These are phyloP conservation scores for Schizosaccharomyces osmophilus DNA, from an alignment of 805 yeast species.

Conservation along the genomic window DNA sequence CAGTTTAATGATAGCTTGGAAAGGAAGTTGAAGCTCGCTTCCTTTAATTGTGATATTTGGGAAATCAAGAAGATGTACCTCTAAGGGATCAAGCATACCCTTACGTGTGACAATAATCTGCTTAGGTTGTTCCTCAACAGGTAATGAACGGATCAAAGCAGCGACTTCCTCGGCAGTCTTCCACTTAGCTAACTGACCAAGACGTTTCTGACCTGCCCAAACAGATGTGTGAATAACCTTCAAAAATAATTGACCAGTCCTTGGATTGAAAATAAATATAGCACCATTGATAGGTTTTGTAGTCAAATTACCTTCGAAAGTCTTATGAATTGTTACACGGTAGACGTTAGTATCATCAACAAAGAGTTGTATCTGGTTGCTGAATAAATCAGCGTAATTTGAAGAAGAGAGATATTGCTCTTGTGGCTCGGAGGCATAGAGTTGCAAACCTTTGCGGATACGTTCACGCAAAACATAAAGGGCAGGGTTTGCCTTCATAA, in stretches of 20 bases:
- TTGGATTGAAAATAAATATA: conserved; percentile 68
- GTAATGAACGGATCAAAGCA: conserved; percentile 65
- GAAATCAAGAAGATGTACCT: conserved; percentile 90
- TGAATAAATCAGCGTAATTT: conserved; percentile 74
- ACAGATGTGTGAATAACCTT: conserved; percentile 81
- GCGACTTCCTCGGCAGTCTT: conserved; percentile 95
- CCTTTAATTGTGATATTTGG: conserved; percentile 77
- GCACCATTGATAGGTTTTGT: conserved; percentile 89
- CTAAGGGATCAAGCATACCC: conserved; percentile 81
- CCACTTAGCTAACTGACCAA: conserved; percentile 89
- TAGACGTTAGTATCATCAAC: conserved; percentile 89
- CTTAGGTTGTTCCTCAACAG: conserved; percentile 82
- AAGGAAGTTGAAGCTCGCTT: conserved; percentile 73
- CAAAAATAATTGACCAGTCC: conserved; percentile 69
- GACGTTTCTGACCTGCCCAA: conserved; percentile 90
- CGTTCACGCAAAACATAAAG: conserved; percentile 76
- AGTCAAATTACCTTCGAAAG: conserved; percentile 77
- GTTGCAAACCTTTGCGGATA: conserved; percentile 75
- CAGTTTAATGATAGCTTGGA: conserved; percentile 60
- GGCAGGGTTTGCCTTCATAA: conserved; percentile 89
- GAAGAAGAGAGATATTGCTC: conserved; percentile 74
- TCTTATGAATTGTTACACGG: conserved; percentile 72
- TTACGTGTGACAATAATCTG: conserved; percentile 75
- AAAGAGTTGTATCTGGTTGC: conserved; percentile 35
- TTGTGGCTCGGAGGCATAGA: conserved; percentile 81